Conservation (phyloP, 495 filamentous ascomycete species). For the Penicillium lagena region DNA sequence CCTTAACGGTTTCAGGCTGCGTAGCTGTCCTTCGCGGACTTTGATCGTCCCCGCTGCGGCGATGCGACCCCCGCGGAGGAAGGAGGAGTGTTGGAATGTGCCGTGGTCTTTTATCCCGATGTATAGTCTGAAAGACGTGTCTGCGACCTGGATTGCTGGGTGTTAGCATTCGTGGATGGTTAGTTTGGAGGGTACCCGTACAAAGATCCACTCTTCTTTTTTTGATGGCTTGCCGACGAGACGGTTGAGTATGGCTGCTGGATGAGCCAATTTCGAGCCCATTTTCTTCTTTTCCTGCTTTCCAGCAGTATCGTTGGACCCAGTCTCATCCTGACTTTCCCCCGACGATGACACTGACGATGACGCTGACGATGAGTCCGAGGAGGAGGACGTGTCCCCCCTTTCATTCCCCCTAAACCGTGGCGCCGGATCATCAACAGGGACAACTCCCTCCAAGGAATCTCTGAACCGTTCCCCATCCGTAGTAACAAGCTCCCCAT, state of each 20-base stretch:
- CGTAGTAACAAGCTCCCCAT: constrained; percentile 69
- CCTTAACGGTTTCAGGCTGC: constrained; percentile 40
- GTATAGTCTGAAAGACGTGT: constrained; percentile 82
- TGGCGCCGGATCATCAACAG: constrained; percentile 52
- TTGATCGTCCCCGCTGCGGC: constrained; percentile 80
- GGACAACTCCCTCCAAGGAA: constrained; percentile 71
- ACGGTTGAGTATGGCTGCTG: constrained; percentile 62
- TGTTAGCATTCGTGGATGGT: background rate
- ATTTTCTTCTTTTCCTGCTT: constrained; percentile 49
- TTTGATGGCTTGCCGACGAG: constrained; percentile 63
- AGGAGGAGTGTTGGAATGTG: constrained; percentile 85
- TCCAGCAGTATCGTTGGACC: constrained; percentile 13
- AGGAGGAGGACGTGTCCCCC: background rate
- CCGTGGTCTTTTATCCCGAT: constrained; percentile 86
- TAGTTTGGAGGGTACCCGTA: constrained; percentile 14
- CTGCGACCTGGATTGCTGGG: constrained; percentile 32
- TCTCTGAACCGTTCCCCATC: constrained; percentile 64
- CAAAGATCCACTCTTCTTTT: constrained; percentile 88
- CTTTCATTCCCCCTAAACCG: constrained; percentile 25
- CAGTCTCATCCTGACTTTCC: too few relatives aligned
- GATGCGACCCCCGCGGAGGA: constrained; percentile 75
- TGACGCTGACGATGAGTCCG: constrained; percentile 6
- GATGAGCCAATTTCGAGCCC: constrained; percentile 50
- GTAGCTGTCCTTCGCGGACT: constrained; percentile 70
- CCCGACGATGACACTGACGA: too few relatives aligned